Evolutionary conservation across 2,329 filamentous ascomycete species (phyloP).

Genomic region (Aspergillus ibericus): DNA sequence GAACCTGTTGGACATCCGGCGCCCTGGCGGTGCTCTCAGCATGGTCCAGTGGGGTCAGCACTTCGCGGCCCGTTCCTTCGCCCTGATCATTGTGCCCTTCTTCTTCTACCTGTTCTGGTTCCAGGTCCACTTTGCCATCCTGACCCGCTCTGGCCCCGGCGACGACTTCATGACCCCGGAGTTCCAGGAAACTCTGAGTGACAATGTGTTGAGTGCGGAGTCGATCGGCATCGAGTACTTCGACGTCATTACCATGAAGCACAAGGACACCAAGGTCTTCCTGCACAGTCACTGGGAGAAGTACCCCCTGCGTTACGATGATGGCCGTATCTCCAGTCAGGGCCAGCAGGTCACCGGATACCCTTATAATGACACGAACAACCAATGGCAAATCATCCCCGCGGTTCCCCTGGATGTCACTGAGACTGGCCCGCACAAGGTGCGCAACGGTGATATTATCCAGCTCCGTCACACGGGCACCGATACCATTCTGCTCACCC

Average conservation of each 20-base stretch:
- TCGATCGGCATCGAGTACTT: conserved; percentile 86
- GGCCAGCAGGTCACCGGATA: conserved; percentile 98
- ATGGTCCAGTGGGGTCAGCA: conserved; percentile 83
- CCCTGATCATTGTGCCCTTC: conserved; percentile 87
- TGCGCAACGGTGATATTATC: conserved; percentile 82
- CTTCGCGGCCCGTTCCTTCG: conserved; percentile 81
- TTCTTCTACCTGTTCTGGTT: conserved; percentile 99
- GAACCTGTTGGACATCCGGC: conserved; percentile 88
- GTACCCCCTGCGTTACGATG: conserved; percentile 94
- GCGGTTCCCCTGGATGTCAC: conserved; percentile 53
- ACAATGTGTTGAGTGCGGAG: conserved; percentile 89
- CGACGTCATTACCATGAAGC: conserved; percentile 80
- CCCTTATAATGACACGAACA: conserved; percentile 98
- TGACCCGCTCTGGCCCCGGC: conserved; percentile 84
- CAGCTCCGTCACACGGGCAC: conserved; percentile 85
- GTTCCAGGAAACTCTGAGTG: conserved; percentile 94
- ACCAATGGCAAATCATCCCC: conserved; percentile 93
- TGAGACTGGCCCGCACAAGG: conserved; percentile 59
- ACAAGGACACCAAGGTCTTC: conserved; percentile 97
- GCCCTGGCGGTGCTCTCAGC: conserved; percentile 75
- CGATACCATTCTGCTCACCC: conserved; percentile 81
- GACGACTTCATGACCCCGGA: conserved; percentile 99
- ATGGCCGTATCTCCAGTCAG: conserved; percentile 95
- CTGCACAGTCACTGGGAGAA: conserved; percentile 87
- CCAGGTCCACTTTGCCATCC: conserved; percentile 95